Evolutionary conservation across 208 protist species (phyloP), one percentile per base, ranked within the genome.

Genomic region (Wallacemonas rigidus): DNA sequence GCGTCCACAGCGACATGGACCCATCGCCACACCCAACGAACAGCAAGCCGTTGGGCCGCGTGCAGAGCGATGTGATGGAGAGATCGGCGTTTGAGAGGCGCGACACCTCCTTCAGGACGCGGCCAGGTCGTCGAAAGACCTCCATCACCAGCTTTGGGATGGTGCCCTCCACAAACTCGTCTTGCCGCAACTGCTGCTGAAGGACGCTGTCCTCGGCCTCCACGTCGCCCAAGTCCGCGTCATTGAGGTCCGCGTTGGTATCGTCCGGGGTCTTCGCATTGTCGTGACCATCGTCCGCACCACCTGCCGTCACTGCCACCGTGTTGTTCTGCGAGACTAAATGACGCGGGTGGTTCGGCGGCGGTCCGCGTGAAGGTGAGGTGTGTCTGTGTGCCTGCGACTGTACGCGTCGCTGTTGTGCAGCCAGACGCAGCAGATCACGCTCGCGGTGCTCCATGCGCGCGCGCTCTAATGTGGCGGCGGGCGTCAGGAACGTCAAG

Each of bases 11-110:
- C 9, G 85, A 79, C 38, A 94, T 75, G 7, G 84, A 76, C 45
- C 89, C 89, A 67, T 94, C 82, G 9, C 77, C 86, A 62, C 79
- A 72, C 40, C 89, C 89, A 41, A 92, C 71, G 67, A 83, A 90
- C 11, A 94, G 55, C 41, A 89, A 80, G 11, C 89, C 89, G 74
- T 90, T 94, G 17, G 80, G 80, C 15, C 80, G 86, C 47, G 84
- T 86, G 67, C 77, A 80, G 43, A 94, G 79, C 35, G 61, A 71
- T 1, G 77, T 83, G 54, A 94, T 71, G 57, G 75, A 62, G 67
- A 72, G 63, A 39, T 86, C 80, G 55, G 69, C 57, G 41, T 71
- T 62, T 12, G 74, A 69, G 55, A 86, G 72, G 41, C 71, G 71
- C 64, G 77, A 76, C 35, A 74, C 74, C 69, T 86, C 72, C 12